Evolutionary conservation across 192 early-diverging fungal species (phyloP), one percentile per base, ranked within the genome.

Genomic region (Coemansia sp.): DNA sequence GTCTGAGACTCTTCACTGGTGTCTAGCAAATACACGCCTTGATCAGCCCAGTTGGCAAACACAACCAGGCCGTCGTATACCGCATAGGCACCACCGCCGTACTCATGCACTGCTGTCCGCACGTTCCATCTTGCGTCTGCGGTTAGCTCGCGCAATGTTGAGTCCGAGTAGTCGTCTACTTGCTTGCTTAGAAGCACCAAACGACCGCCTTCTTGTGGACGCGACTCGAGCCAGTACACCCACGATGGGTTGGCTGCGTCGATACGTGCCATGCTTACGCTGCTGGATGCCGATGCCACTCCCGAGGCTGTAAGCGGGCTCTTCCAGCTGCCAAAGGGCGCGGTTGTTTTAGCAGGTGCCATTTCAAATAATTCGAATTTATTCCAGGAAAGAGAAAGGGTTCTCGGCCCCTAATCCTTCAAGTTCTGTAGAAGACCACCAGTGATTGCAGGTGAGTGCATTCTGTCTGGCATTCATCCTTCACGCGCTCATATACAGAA

Each of bases 61-160:
- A 88, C 69, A 9, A 88, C 53, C 13, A 82, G 31, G 9, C 82
- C 79, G 36, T 72, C 75, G 21, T 77, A 61, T 9, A 85, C 80
- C 0, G 80, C 61, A 50, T 86, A 87, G 1, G 78, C 65, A 10
- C 81, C 83, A 26, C 89, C 87, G 26, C 90, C 90, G 52, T 89
- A 92, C 65, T 91, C 90, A 53, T 92, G 88, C 6, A 90, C 89
- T 6, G 79, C 79, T 1, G 84, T 81, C 46, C 84, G 82, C 11
- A 87, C 82, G 44, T 82, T 82, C 75, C 83, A 87, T 8, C 72
- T 63, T 0, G 54, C 48, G 10, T 75, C 81, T 0, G 59, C 19
- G 7, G 68, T 61, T 2, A 72, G 54, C 50, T 72, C 65, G 13
- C 57, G 15, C 14, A 61, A 53, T 13, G 49, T 53, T 18, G 31